Evolutionary conservation across 2,329 filamentous ascomycete species (phyloP).

Genomic region (Plenodomus biglobosus): DNA sequence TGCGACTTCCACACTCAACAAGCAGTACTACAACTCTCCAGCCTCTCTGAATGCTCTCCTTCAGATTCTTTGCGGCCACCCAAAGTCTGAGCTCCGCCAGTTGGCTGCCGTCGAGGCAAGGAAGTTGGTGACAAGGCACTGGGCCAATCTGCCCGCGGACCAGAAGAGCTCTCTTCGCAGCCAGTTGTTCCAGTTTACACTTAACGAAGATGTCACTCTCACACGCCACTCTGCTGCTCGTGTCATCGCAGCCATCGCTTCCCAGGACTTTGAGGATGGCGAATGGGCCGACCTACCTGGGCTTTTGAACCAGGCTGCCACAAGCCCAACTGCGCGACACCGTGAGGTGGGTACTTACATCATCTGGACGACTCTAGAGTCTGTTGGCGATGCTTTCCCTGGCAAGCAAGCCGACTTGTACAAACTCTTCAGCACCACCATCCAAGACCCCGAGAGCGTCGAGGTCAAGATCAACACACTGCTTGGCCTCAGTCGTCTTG

Average conservation of each 20-base stretch:
- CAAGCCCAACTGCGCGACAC: constrained; percentile 71
- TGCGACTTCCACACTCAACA: constrained; percentile 85
- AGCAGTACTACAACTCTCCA: constrained; percentile 87
- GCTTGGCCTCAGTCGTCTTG: constrained; percentile 82
- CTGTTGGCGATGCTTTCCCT: constrained; percentile 79
- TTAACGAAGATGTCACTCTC: constrained; percentile 75
- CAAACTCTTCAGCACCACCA: constrained; percentile 79
- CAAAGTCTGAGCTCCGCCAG: constrained; percentile 73
- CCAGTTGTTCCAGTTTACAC: constrained; percentile 78
- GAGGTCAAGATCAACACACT: constrained; percentile 95
- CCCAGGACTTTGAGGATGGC: constrained; percentile 81
- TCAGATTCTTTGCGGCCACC: constrained; percentile 81
- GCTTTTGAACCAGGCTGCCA: constrained; percentile 76
- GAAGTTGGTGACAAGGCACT: constrained; percentile 82
- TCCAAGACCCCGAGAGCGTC: constrained; percentile 84
- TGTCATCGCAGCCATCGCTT: constrained; percentile 83
- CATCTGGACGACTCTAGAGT: constrained; percentile 87
- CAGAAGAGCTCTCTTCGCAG: constrained; percentile 81
- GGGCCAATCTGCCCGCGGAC: constrained; percentile 69
- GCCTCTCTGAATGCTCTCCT: constrained; percentile 83
- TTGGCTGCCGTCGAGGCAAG: constrained; percentile 88
- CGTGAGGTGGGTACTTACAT: constrained; percentile 92
- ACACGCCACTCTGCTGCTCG: constrained; percentile 85
- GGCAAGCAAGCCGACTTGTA: constrained; percentile 81
- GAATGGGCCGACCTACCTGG: constrained; percentile 82